These are phyloP conservation scores for Apiospora malaysiana DNA, from an alignment of 2,329 filamentous ascomycete genomes.

Conservation along the genomic window DNA sequence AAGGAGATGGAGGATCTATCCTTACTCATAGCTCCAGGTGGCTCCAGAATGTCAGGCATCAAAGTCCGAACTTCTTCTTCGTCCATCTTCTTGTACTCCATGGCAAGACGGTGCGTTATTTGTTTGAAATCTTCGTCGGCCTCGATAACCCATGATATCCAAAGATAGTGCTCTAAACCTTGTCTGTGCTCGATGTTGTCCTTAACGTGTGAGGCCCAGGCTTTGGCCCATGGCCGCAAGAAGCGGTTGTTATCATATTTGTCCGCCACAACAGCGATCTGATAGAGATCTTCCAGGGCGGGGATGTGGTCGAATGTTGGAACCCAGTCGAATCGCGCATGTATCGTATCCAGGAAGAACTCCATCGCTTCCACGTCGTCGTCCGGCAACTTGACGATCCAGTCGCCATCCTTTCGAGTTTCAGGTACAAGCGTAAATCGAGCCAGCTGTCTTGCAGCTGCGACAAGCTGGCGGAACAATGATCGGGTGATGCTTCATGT, in stretches of 20 bases:
- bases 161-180: neutral
- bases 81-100: neutral
- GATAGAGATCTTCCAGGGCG: neutral
- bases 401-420: constrained; percentile 24
- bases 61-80: neutral
- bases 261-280: neutral
- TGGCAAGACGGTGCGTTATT: neutral
- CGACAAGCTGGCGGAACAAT: too few relatives aligned
- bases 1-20: neutral
- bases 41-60: neutral
- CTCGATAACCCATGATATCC: neutral
- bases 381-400: constrained; percentile 38
- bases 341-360: constrained; percentile 39
- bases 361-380: constrained; percentile 37
- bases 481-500: too few relatives aligned
- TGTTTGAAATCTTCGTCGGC: neutral
- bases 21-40: neutral
- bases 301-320: neutral
- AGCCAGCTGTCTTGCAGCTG: too few relatives aligned
- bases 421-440: too few relatives aligned
- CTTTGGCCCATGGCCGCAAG: neutral
- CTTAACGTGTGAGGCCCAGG: neutral
- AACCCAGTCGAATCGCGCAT: constrained; percentile 28
- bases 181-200: neutral
- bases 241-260: neutral